Percentiles rank a stretch among this genome's conserved stretches.
phyloP scores from a whole-genome alignment of 177 flowering plant genomes.

The Vitis hybrid region DNA sequence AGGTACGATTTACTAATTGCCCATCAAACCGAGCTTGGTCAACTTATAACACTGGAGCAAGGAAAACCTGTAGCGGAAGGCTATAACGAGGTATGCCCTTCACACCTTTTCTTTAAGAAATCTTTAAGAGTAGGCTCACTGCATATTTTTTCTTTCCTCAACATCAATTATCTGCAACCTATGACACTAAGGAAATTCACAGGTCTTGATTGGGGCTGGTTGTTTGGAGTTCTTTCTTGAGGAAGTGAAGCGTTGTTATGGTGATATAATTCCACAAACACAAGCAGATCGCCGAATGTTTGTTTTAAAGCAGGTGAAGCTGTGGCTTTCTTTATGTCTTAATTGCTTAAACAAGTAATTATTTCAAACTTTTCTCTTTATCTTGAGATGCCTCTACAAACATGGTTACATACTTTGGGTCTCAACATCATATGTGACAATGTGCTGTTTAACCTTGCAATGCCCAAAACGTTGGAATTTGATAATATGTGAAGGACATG shows the following conservation, averaged over 20 bases:
- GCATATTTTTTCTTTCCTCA: background rate
- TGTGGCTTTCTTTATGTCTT: background rate
- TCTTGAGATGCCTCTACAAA: too few relatives aligned
- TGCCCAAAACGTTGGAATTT: too few relatives aligned
- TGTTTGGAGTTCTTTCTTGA: constrained; percentile 92
- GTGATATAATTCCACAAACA: constrained; percentile 92
- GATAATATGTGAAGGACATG: too few relatives aligned
- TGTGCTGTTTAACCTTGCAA: too few relatives aligned
- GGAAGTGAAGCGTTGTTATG: constrained; percentile 95
- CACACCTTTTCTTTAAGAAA: constrained; percentile 3
- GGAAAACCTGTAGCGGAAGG: constrained; percentile 98
- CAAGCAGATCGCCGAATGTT: constrained; percentile 81
- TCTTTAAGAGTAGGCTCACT: background rate
- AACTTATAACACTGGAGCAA: constrained; percentile 93
- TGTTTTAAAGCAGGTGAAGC: constrained; percentile 84
- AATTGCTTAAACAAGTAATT: background rate
- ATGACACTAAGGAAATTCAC: constrained; percentile 5
- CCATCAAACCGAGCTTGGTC: constrained; percentile 90
- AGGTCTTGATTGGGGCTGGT: constrained; percentile 84
- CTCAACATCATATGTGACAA: too few relatives aligned
- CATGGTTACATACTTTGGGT: too few relatives aligned
- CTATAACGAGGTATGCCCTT: constrained; percentile 79
- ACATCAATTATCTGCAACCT: background rate
- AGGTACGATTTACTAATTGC: constrained; percentile 86
- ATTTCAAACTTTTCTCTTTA: background rate